Evolutionary conservation across 768 basidiomycete species (phyloP), one percentile per base, ranked within the genome.

Genomic region (Russula olivacea): DNA sequence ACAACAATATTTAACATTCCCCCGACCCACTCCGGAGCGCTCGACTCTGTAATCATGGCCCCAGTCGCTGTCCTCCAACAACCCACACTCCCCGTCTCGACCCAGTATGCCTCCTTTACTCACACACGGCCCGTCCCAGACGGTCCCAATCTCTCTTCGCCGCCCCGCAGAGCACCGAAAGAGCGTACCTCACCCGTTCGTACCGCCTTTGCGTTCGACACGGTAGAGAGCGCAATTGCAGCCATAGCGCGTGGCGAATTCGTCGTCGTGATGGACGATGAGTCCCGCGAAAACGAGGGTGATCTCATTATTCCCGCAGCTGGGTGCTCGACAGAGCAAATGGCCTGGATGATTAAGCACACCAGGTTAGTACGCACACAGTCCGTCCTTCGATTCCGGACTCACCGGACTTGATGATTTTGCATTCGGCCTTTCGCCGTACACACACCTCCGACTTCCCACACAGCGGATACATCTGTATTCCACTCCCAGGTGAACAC

Each of bases 261-360:
- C 67, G 80, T 99, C 59, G 91, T 99, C 1, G 97, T 98, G 7
- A 93, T 98, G 89, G 97, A 99, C 73, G 96, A 98, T 74, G 91
- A 97, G 75, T 79, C 80, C 66, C 80, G 97, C 63, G 97, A 99
- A 77, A 99, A 99, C 72, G 97, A 99, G 72, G 96, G 97, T 2
- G 97, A 99, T 74, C 77, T 99, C 61, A 93, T 98, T 71, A 88
- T 93, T 70, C 85, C 96, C 15, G 97, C 85, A 2, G 80, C 80
- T 28, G 82, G 85, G 56, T 86, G 91, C 68, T 93, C 94, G 43
- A 91, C 93, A 1, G 91, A 98, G 75, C 91, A 94, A 71, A 98
- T 99, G 97, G 96, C 97, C 0, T 99, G 93, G 93, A 89, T 99
- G 83, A 94, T 99, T 73, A 89, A 89, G 71, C 87, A 95, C 73